These are phyloP conservation scores for Xylaria flabelliformis DNA, from an alignment of 495 filamentous ascomycete genomes.

Conservation along the genomic window DNA sequence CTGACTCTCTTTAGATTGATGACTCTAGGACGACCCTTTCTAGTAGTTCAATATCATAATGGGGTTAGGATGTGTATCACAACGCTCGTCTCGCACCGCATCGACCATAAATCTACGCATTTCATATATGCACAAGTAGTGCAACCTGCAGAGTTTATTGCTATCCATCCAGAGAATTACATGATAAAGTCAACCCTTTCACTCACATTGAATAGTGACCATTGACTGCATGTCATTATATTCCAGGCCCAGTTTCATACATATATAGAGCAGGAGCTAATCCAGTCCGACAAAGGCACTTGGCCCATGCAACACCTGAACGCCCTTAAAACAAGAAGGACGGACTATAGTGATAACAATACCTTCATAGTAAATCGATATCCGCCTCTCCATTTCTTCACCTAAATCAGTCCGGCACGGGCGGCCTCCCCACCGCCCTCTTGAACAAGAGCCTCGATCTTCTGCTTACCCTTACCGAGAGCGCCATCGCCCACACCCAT, in stretches of 20 bases:
- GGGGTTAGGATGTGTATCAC: not conserved
- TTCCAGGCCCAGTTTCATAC: constrained; percentile 9
- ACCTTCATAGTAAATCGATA: not conserved
- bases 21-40: not conserved
- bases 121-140: not conserved
- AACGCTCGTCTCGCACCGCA: not conserved
- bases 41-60: not conserved
- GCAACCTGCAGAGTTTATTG: not conserved
- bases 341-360: not conserved
- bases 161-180: not conserved
- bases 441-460: constrained; percentile 70
- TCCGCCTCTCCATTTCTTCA: not conserved
- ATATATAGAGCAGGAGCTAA: not conserved
- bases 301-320: constrained; percentile 13
- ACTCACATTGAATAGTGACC: not conserved
- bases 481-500: constrained; percentile 94
- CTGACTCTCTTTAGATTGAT: not conserved
- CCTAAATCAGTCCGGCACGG: constrained; percentile 63
- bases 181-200: not conserved
- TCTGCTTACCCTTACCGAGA: constrained; percentile 80
- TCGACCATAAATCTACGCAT: not conserved
- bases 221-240: constrained; percentile 9
- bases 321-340: constrained; percentile 6
- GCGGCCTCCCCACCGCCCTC: constrained; percentile 84
- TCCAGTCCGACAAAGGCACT: constrained; percentile 3